A percentile compares a stretch with the other conserved stretches of the same genome.
These are phyloP conservation scores for Cytospora leucostoma DNA, from an alignment of 2,329 filamentous ascomycete species.

Conservation along the genomic window DNA sequence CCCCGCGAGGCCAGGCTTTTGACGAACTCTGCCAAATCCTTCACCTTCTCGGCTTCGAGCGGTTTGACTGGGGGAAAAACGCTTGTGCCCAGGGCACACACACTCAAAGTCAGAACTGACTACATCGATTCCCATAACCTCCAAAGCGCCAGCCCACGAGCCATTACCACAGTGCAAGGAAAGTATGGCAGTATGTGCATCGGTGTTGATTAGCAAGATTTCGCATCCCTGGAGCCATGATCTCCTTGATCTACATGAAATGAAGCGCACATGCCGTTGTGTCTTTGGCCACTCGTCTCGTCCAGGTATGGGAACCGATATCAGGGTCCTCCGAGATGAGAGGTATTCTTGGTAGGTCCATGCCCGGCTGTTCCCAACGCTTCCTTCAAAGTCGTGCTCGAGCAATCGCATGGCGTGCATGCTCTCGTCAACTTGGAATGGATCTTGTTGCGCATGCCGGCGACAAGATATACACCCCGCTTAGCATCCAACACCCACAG, in stretches of 20 bases:
- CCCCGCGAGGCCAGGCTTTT: background rate
- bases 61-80: no score
- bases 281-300: background rate
- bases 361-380: background rate
- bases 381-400: no score
- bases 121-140: background rate
- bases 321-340: background rate
- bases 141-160: background rate
- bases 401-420: no score
- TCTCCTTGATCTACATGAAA: background rate
- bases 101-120: background rate
- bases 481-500: background rate
- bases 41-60: no score
- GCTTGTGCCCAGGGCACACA: background rate
- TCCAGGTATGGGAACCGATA: background rate
- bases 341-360: slow-evolving; percentile 11
- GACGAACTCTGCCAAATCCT: background rate
- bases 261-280: background rate
- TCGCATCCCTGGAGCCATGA: background rate
- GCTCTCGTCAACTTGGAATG: background rate
- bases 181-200: background rate
- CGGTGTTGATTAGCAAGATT: background rate
- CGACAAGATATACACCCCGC: background rate
- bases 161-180: background rate
- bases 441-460: background rate